Evolutionary conservation across 305 asterid genomes (phyloP).

Genomic region (Fraxinus sp.): DNA sequence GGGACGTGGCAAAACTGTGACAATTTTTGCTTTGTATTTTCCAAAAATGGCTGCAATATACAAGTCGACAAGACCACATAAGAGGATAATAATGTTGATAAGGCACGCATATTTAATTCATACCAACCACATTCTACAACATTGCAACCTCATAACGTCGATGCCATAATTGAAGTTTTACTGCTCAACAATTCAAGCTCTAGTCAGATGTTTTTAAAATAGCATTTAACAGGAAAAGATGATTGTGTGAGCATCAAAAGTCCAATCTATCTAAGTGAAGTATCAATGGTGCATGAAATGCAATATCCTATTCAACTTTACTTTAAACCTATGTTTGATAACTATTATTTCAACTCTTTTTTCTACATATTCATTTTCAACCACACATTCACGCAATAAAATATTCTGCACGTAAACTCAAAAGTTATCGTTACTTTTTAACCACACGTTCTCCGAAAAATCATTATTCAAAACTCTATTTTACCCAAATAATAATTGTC

Average conservation of each 20-base stretch:
- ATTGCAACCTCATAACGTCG: not conserved
- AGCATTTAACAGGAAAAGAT: not conserved
- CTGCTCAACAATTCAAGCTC: not conserved
- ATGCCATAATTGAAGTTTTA: not conserved
- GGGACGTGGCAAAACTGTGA: constrained; percentile 94
- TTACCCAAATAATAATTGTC: no score
- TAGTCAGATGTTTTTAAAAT: not conserved
- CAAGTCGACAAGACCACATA: not conserved
- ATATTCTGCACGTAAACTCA: no score
- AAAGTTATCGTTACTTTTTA: no score
- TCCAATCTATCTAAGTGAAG: not conserved
- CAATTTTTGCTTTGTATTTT: constrained; percentile 69
- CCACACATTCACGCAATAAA: no score
- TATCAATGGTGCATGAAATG: not conserved
- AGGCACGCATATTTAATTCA: not conserved
- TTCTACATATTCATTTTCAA: no score
- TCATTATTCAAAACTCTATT: no score
- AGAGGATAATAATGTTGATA: not conserved
- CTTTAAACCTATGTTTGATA: no score
- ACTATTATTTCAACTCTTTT: no score
- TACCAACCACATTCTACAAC: not conserved
- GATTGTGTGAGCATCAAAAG: not conserved
- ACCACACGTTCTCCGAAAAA: no score
- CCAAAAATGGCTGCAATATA: constrained; percentile 72
- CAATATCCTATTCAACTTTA: not conserved